Conservation (phyloP, 1,139 yeast genomes). For the Sugiyamaella sp. region DNA sequence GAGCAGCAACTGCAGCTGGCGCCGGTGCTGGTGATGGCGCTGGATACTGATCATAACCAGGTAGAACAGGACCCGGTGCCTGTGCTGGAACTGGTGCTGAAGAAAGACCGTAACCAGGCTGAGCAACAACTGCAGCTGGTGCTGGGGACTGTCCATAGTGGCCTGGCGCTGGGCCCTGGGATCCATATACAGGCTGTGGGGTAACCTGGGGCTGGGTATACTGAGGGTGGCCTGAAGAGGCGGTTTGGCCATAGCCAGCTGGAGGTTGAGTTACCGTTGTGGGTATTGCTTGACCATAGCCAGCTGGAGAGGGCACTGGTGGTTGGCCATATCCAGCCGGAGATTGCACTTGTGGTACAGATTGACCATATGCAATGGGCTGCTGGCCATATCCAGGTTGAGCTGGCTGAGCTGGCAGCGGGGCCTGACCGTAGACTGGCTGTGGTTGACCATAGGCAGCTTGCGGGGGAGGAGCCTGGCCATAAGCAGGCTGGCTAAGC, state of each 20-base stretch:
- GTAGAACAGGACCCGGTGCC: slow-evolving; percentile 10
- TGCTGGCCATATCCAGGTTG: slow-evolving; percentile 15
- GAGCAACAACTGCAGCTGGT: slow-evolving; percentile 6
- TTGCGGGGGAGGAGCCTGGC: slow-evolving; percentile 15
- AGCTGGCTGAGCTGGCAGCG: slow-evolving; percentile 15
- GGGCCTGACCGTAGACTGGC: slow-evolving; percentile 21
- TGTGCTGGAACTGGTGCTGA: slow-evolving; percentile 3
- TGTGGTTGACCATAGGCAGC: slow-evolving; percentile 21
- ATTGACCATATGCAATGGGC: slow-evolving; percentile 26
- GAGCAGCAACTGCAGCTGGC: slow-evolving; percentile 6
- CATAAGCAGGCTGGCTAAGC: slow-evolving; percentile 29
- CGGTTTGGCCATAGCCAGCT: background rate
- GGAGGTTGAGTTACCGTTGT: slow-evolving; percentile 21
- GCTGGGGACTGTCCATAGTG: slow-evolving; percentile 13
- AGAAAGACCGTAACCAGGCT: no score
- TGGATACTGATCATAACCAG: slow-evolving; percentile 13
- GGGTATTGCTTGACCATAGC: slow-evolving; percentile 27
- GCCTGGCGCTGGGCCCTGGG: slow-evolving; percentile 27
- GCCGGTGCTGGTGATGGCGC: slow-evolving; percentile 10
- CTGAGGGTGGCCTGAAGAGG: slow-evolving; percentile 2
- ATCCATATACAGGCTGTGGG: no score
- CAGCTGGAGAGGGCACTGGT: slow-evolving; percentile 20
- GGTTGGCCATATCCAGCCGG: slow-evolving; percentile 12
- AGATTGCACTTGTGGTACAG: slow-evolving; percentile 24
- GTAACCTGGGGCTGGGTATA: slow-evolving; percentile 19